Base-by-base conservation (phyloP, 495 filamentous ascomycete species). In the Neurospora cerealis region DNA sequence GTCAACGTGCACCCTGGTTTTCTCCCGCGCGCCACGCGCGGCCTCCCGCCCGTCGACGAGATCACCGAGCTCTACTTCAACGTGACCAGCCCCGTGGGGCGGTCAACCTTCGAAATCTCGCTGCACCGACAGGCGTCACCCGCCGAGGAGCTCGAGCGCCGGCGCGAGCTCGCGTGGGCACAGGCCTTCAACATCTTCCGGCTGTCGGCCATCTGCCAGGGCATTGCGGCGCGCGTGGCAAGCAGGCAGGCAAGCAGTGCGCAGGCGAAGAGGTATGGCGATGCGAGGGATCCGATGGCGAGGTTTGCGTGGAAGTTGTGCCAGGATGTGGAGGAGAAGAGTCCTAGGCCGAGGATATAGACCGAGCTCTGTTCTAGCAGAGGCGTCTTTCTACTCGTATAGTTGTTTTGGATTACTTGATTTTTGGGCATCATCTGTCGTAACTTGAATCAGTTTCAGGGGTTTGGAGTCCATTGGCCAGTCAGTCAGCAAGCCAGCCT, bases 221-320 rank as follows among this genome's bases (percentile, higher is more conserved):
- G 96, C 2, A 97, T 99, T 79, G 93, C 93, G 41, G 95, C 95
- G 60, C 86, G 96, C 72, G 90, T 89, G 76, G 96, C 96, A 54
- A 82, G 87, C 46, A 84, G 96, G 44, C 96, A 99, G 88, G 96
- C 96, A 13, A 98, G 94, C 81, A 96, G 93, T 81, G 91, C 87
- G 70, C 87, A 92, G 74, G 96, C 96, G 21, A 86, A 83, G 70
- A 87, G 91, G 48, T 93, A 97, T 81, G 93, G 83, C 10, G 83
- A 83, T 46, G 84, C 87, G 78, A 88, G 91, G 77, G 86, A 83
- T 60, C 88, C 88, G 48, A 88, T 94, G 83, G 93, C 90, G 6
- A 84, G 91, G 80, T 86, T 91, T 71, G 92, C 93, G 3, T 97
- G 93, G 93, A 86, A 87, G 75, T 83, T 92, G 60, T 66, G 54